These are phyloP conservation scores for Phalaenopsis aphrodite DNA, from an alignment of 106 monocot species.

Conservation along the genomic window DNA sequence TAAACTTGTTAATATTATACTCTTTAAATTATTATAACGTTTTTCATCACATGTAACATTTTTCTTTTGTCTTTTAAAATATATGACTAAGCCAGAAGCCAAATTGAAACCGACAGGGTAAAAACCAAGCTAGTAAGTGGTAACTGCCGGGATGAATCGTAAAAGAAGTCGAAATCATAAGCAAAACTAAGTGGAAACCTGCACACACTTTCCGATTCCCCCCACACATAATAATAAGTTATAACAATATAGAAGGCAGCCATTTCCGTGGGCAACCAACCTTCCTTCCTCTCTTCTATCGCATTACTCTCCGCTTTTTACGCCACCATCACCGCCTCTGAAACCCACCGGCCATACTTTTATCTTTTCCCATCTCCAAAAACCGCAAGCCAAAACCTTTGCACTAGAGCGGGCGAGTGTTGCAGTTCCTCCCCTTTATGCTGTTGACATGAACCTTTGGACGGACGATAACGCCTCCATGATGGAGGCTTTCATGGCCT, in stretches of 20 bases:
- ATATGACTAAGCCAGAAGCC: too few species aligned
- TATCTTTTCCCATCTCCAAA: background rate
- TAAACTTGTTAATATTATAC: too few species aligned
- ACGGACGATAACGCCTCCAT: conserved; percentile 76
- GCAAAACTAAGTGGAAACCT: background rate
- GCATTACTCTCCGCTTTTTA: background rate
- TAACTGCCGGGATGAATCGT: too few species aligned
- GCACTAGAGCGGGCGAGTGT: background rate
- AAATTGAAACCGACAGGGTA: too few species aligned
- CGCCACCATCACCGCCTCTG: background rate
- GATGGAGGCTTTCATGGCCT: conserved; percentile 86
- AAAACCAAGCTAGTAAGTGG: too few species aligned
- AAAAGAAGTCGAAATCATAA: too few species aligned
- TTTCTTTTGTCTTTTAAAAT: too few species aligned
- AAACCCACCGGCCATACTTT: background rate
- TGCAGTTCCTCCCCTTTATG: background rate
- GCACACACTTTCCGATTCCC: background rate
- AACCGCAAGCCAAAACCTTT: background rate
- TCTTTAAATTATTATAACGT: too few species aligned
- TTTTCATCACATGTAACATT: too few species aligned
- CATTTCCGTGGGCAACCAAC: background rate
- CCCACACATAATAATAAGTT: background rate
- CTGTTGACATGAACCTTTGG: conserved; percentile 63
- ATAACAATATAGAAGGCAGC: background rate
- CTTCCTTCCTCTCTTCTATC: background rate